Conservation (phyloP, 495 filamentous ascomycete genomes). For the Trichocladium uniseriatum region DNA sequence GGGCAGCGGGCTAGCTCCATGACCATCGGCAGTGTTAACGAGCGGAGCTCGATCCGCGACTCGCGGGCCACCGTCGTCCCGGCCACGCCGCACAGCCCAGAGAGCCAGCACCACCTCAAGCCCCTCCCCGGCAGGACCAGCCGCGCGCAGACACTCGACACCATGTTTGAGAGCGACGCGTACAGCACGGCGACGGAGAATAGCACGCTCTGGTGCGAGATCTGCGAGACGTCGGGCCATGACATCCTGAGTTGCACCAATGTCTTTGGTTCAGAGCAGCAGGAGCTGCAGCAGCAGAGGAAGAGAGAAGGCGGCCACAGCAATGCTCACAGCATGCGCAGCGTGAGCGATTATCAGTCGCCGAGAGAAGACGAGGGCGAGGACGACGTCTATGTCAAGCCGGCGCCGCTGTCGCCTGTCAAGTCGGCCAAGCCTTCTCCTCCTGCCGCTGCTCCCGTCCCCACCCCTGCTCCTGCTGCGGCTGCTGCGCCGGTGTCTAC, state of each 20-base stretch:
- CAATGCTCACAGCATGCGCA: no score
- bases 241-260: slow-evolving; percentile 90
- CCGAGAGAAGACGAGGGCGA: no score
- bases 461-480: not conserved
- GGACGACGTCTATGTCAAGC: slow-evolving; percentile 32
- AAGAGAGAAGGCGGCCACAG: slow-evolving; percentile 12
- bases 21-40: slow-evolving; percentile 22
- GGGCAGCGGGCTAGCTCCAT: no score
- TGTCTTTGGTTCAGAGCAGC: slow-evolving; percentile 56
- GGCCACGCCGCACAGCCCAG: slow-evolving; percentile 15
- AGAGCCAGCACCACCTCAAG: slow-evolving; percentile 20
- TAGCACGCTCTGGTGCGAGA: slow-evolving; percentile 82
- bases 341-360: not conserved
- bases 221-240: slow-evolving; percentile 87
- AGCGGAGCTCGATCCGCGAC: slow-evolving; percentile 46
- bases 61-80: slow-evolving; percentile 50
- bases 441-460: not conserved
- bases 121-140: not conserved
- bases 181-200: slow-evolving; percentile 64
- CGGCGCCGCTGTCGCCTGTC: slow-evolving; percentile 43
- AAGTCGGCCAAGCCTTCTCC: slow-evolving; percentile 23
- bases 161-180: slow-evolving; percentile 64
- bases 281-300: slow-evolving; percentile 18
- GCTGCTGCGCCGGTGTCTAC: slow-evolving; percentile 1
- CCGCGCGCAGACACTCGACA: slow-evolving; percentile 39